A percentile compares a stretch with the other conserved stretches of the same genome.
Conservation (phyloP, 2,329 filamentous ascomycete species). For the Zasmidium citrigriseum region DNA sequence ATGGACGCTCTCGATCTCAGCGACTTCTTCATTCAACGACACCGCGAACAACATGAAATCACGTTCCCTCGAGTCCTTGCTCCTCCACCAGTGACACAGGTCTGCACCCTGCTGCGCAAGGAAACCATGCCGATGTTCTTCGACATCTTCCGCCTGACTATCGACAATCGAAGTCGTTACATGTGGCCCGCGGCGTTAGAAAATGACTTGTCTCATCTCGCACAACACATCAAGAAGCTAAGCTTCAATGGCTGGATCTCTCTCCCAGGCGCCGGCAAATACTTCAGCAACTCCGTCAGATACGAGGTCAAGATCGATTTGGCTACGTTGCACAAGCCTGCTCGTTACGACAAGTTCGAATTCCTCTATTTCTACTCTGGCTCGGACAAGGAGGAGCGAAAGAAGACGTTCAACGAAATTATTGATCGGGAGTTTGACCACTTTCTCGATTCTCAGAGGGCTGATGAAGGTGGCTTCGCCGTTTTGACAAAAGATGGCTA, state of each 20-base stretch:
- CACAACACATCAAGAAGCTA: not conserved
- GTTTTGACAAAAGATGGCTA: too few species aligned
- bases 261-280: not conserved
- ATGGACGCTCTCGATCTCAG: not conserved
- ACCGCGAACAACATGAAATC: too few species aligned
- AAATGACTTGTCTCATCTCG: not conserved
- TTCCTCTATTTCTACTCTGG: too few species aligned
- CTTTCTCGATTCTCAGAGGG: too few species aligned
- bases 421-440: too few species aligned
- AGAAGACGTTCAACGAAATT: too few species aligned
- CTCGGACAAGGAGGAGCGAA: too few species aligned
- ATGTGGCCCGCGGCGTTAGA: too few species aligned
- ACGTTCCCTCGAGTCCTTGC: not conserved
- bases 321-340: not conserved
- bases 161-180: not conserved
- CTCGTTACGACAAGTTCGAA: too few species aligned
- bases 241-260: not conserved
- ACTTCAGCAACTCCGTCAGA: not conserved
- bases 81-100: not conserved
- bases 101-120: not conserved
- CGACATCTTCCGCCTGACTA: not conserved
- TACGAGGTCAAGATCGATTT: not conserved
- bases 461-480: too few species aligned
- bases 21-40: too few species aligned
- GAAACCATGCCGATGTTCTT: not conserved